Base-by-base conservation (phyloP, 805 yeast genomes). In the Blastobotrys terrestris region DNA sequence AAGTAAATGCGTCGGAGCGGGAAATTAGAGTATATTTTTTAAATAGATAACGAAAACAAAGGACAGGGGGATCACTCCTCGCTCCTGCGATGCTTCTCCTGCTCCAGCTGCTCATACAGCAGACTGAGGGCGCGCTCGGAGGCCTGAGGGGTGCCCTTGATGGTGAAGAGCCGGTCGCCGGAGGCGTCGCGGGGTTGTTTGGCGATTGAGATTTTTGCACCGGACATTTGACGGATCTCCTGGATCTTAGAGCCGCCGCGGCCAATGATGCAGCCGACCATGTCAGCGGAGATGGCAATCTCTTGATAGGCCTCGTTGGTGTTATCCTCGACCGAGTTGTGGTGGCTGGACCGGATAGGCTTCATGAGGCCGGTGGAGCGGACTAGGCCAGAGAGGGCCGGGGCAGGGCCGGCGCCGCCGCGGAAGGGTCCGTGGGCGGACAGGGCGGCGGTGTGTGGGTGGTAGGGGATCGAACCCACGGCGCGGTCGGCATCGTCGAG, bases 211-310 rank as follows among this genome's bases (percentile, higher is more conserved):
- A 90, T 87, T 42, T 81, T 78, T 41, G 96, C 90, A 42, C 90
- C 91, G 48, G 90, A 79, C 39, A 77, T 77, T 60, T 85, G 81
- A 61, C 96, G 78, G 49, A 90, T 84, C 56, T 90, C 95, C 67
- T 86, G 94, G 59, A 90, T 88, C 70, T 95, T 79, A 26, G 87
- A 73, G 41, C 96, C 96, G 58, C 84, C 82, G 60, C 85, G 84
- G 55, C 97, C 97, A 61, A 90, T 87, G 51, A 90, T 75, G 49
- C 95, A 92, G 44, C 97, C 97, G 45, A 90, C 96, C 72, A 83
- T 82, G 55, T 83, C 87, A 59, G 85, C 83, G 40, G 95, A 88
- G 64, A 88, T 85, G 26, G 67, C 55, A 45, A 59, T 57, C 50
- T 68, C 57, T 39, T 78, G 72, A 16, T 81, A 71, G 2, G 75